Base-by-base conservation (phyloP, 2,329 filamentous ascomycete species). In the Cladophialophora yegresii region DNA sequence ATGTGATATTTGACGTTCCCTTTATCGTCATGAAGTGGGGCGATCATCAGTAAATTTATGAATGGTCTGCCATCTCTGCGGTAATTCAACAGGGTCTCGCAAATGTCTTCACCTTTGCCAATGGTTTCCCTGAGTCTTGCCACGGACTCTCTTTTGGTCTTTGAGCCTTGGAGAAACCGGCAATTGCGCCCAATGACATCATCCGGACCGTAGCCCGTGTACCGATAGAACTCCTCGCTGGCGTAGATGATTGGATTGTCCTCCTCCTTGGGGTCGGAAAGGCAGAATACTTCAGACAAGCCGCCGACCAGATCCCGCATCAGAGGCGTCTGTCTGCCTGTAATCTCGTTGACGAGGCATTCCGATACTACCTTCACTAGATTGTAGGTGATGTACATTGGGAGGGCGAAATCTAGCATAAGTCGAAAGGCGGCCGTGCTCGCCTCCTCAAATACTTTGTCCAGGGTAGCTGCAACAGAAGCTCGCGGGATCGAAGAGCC, bases 161-260 rank as follows among this genome's bases (percentile, higher is more conserved):
- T 75, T 1, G 77, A 74, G 4, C 79, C 79, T 70, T 80, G 78
- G 1, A 81, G 70, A 63, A 81, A 80, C 26, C 79, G 75, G 65
- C 79, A 80, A 59, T 81, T 81, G 16, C 75, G 72, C 9, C 79
- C 79, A 47, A 81, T 77, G 10, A 77, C 75, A 65, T 79, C 77
- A 45, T 80, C 78, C 30, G 71, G 73, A 22, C 75, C 74, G 64
- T 80, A 81, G 47, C 79, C 76, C 2, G 78, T 77, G 23, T 74
- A 77, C 50, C 75, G 74, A 70, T 79, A 80, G 71, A 81, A 81
- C 59, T 79, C 78, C 66, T 80, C 75, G 16, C 76, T 79, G 33
- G 78, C 78, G 67, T 79, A 81, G 1, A 80, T 75, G 61, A 81
- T 80, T 1, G 78, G 78, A 64, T 80, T 80, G 67, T 80, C 79